Evolutionary conservation across 1,139 yeast species (phyloP), one percentile per base, ranked within the genome.

Genomic region (Yamadazyma sp.): DNA sequence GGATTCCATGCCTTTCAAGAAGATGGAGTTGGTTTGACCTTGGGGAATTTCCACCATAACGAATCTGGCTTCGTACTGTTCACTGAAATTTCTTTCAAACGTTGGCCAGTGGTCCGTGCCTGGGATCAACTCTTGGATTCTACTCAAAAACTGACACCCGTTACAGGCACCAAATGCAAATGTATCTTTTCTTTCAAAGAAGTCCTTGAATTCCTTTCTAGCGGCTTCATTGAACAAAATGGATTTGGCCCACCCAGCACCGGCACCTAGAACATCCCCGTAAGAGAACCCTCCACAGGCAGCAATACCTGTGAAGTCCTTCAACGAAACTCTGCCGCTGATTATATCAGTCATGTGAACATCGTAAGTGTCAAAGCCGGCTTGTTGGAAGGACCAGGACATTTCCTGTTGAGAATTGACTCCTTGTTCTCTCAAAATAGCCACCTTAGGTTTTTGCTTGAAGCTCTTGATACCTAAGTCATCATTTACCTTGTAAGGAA

Each of bases 251-350:
- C 98, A 94, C 44, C 99, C 99, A 38, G 94, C 88, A 61, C 97
- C 99, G 23, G 98, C 98, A 51, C 99, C 98, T 46, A 94, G 73
- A 35, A 94, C 99, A 66, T 94, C 99, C 75, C 99, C 99, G 59
- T 91, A 94, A 2, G 98, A 89, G 74, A 94, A 94, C 22, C 99
- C 99, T 66, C 99, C 99, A 69, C 98, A 94, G 4, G 98, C 98
- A 40, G 98, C 98, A 43, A 94, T 56, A 47, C 99, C 99, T 36
- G 84, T 88, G 64, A 92, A 94, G 36, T 80, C 83, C 54, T 79
- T 82, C 51, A 94, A 74, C n/a, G 81, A 64, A 30, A 85, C 83
- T 53, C 72, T 74, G 31, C 95, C 95, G 30, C 75, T 67, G 48
- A 91, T 70, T 44, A 94, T 77, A 61, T 94, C 99, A 12, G 95